phyloP scores from a whole-genome alignment of 352 stramenopile genomes.

The Elongisporangium anandrum region DNA sequence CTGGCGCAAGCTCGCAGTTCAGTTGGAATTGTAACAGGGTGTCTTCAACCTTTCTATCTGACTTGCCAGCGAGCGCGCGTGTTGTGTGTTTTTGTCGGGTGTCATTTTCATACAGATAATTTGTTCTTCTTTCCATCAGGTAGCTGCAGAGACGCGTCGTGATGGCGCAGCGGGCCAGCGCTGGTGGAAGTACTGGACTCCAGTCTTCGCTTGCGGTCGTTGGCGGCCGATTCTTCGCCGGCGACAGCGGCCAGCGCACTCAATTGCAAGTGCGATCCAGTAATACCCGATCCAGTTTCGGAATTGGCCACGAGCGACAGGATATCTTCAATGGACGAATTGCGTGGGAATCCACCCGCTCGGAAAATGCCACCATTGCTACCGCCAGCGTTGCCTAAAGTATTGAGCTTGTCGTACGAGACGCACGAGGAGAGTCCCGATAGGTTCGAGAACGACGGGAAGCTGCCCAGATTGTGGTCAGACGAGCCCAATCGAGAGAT shows the following conservation, averaged over 20 bases:
- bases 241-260: conserved; percentile 61
- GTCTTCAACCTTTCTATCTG: not conserved
- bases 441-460: conserved; percentile 76
- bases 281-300: conserved; percentile 41
- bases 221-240: conserved; percentile 52
- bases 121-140: conserved; percentile 55
- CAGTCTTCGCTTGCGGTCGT: conserved; percentile 59
- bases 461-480: conserved; percentile 58
- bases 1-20: not conserved
- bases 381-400: conserved; percentile 16
- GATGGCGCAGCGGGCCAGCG: conserved; percentile 1
- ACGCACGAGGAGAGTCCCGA: conserved; percentile 53
- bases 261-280: conserved; percentile 60
- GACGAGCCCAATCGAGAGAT: conserved; percentile 62
- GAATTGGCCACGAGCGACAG: conserved; percentile 79
- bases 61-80: not conserved
- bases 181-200: conserved; percentile 15
- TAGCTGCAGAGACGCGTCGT: conserved; percentile 19
- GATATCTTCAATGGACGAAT: conserved; percentile 87
- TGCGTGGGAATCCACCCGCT: conserved; percentile 48
- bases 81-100: not conserved
- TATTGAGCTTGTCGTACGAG: conserved; percentile 75
- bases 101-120: conserved; percentile 33
- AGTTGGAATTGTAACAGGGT: not conserved
- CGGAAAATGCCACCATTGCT: not conserved